phyloP scores from a whole-genome alignment of 208 protist genomes.

The Leishmania aethiopica region DNA sequence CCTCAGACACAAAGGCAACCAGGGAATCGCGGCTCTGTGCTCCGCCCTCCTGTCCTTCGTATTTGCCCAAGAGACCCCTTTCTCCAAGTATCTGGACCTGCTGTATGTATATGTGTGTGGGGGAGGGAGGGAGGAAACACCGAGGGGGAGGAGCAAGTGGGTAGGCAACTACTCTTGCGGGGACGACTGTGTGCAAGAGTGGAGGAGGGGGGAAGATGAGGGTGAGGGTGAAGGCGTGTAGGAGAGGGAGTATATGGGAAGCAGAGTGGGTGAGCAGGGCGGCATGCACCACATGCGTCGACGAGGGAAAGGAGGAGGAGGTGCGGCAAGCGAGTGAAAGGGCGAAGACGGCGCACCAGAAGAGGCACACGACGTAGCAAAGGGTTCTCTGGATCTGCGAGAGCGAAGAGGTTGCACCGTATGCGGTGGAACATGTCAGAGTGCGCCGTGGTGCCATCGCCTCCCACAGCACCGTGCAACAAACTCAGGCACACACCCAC shows the following conservation, averaged over 20 bases:
- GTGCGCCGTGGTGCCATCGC: neutral
- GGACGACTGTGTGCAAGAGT: neutral
- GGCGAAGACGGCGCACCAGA: neutral
- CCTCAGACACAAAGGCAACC: neutral
- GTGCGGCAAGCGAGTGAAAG: neutral
- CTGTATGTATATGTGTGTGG: too few species aligned
- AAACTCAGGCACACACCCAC: neutral
- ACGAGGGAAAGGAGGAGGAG: neutral
- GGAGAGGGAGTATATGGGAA: neutral
- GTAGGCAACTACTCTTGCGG: neutral
- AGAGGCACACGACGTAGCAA: neutral
- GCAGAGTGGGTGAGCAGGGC: neutral
- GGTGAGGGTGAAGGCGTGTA: too few species aligned
- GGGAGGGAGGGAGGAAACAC: neutral
- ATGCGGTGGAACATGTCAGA: neutral
- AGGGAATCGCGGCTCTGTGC: neutral
- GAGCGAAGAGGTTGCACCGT: neutral
- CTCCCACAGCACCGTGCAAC: neutral
- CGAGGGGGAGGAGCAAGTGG: neutral
- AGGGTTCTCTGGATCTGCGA: neutral
- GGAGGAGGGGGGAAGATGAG: neutral
- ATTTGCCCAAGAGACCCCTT: neutral
- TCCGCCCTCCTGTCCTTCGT: neutral
- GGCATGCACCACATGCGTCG: neutral
- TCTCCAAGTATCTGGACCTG: neutral